phyloP scores from a whole-genome alignment of 1,139 yeast species.

The Chernovozyma sophiae-reginae region DNA sequence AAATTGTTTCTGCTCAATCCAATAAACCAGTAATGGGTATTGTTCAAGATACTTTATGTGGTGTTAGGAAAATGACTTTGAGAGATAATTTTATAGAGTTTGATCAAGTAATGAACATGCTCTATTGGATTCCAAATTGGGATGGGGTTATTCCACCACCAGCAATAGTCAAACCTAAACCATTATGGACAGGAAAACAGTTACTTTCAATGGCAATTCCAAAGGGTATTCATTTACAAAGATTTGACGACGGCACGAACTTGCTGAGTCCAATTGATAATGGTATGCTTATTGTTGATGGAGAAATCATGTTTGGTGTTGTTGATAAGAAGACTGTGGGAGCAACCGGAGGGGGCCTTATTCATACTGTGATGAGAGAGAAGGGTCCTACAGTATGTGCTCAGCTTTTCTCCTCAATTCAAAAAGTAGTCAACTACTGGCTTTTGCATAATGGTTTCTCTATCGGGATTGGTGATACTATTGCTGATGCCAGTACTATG shows the following conservation, averaged over 20 bases:
- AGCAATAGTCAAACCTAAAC: slow-evolving; percentile 89
- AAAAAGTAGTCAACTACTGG: slow-evolving; percentile 96
- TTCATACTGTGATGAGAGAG: slow-evolving; percentile 96
- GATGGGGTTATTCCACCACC: slow-evolving; percentile 99
- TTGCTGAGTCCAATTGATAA: slow-evolving; percentile 79
- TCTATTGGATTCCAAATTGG: slow-evolving; percentile 98
- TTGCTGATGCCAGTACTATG: slow-evolving; percentile 97
- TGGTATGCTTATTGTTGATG: slow-evolving; percentile 90
- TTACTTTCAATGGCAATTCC: slow-evolving; percentile 91
- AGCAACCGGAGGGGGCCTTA: slow-evolving; percentile 96
- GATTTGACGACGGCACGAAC: slow-evolving; percentile 90
- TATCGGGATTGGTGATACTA: slow-evolving; percentile 99
- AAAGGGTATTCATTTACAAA: slow-evolving; percentile 87
- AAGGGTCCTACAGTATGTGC: slow-evolving; percentile 93
- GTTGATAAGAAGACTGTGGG: slow-evolving; percentile 98
- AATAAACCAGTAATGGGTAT: slow-evolving; percentile 99
- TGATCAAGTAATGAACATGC: slow-evolving; percentile 93
- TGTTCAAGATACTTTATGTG: slow-evolving; percentile 97
- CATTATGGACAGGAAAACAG: slow-evolving; percentile 97
- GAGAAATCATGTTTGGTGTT: slow-evolving; percentile 94
- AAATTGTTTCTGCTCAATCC: slow-evolving; percentile 96
- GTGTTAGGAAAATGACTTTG: slow-evolving; percentile 90
- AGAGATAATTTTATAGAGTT: slow-evolving; percentile 86
- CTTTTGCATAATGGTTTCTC: slow-evolving; percentile 94
- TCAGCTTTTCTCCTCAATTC: slow-evolving; percentile 85